phyloP scores from a whole-genome alignment of 2,329 filamentous ascomycete genomes.

The Mycosphaerelloides madeirae region DNA sequence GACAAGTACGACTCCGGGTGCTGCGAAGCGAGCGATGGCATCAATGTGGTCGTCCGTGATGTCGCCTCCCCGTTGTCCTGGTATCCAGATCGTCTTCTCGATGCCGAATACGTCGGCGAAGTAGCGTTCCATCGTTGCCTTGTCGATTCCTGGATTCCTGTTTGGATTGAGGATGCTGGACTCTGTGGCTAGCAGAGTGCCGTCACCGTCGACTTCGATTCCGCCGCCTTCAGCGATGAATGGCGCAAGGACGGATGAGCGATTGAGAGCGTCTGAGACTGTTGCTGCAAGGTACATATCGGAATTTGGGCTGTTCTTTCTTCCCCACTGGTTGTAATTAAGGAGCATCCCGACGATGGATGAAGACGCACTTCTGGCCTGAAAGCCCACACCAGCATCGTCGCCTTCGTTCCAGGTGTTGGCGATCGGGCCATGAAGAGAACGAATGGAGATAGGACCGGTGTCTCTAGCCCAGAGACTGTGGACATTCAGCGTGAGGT shows the following conservation, averaged over 20 bases:
- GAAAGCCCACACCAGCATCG: slow-evolving; percentile 6
- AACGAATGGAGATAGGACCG: slow-evolving; percentile 16
- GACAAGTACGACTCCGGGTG: slow-evolving; percentile 9
- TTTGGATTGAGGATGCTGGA: slow-evolving; percentile 18
- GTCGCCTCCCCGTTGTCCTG: slow-evolving; percentile 12
- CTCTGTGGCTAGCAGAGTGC: slow-evolving; percentile 18
- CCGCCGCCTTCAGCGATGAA: slow-evolving; percentile 15
- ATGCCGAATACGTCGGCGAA: slow-evolving; percentile 12
- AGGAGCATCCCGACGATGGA: slow-evolving; percentile 13
- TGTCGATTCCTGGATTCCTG: slow-evolving; percentile 15
- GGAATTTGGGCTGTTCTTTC: slow-evolving; percentile 11
- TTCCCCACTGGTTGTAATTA: slow-evolving; percentile 18
- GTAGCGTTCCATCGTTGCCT: slow-evolving; percentile 9
- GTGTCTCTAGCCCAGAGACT: slow-evolving; percentile 17
- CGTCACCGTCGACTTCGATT: slow-evolving; percentile 16
- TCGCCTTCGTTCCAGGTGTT: slow-evolving; percentile 8
- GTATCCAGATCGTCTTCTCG: slow-evolving; percentile 17
- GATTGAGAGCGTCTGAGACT: slow-evolving; percentile 9
- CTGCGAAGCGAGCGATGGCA: slow-evolving; percentile 13
- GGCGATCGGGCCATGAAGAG: slow-evolving; percentile 2
- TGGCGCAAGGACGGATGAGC: slow-evolving; percentile 6
- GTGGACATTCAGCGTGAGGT: slow-evolving; percentile 8
- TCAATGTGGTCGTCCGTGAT: slow-evolving; percentile 20
- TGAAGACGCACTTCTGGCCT: slow-evolving; percentile 1
- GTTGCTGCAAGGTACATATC: slow-evolving; percentile 9